These are phyloP conservation scores for Phoma sp. DNA, from an alignment of 2,329 filamentous ascomycete species.

Conservation along the genomic window DNA sequence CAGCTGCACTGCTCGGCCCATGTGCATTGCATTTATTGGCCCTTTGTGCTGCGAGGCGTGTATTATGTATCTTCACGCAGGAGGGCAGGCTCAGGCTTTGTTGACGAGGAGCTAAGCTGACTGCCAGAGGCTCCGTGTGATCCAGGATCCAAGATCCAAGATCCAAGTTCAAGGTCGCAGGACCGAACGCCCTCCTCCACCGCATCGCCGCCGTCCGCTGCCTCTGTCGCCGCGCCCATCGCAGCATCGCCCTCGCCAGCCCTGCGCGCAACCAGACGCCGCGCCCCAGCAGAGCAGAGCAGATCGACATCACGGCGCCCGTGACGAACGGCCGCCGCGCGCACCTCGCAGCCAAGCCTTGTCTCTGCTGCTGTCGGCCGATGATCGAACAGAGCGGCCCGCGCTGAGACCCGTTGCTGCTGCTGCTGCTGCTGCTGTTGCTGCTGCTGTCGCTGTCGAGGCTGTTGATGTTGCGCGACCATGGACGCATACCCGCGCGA, in stretches of 20 bases:
- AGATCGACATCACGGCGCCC: conserved; percentile 6
- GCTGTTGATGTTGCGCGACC: conserved; percentile 20
- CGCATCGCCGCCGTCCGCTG: conserved; percentile 16
- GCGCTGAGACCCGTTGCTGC: conserved; percentile 7
- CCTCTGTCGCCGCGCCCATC: not conserved
- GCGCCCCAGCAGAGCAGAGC: not conserved
- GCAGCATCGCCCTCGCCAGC: conserved; percentile 24
- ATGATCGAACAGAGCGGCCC: conserved; percentile 10
- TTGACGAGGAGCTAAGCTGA: conserved; percentile 17
- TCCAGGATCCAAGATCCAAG: conserved; percentile 4
- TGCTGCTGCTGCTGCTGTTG: not conserved
- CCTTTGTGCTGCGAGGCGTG: conserved; percentile 9
- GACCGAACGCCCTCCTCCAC: not conserved
- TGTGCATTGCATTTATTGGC: conserved; percentile 20
- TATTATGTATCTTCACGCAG: conserved; percentile 22
- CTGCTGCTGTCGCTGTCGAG: not conserved
- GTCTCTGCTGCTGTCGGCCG: conserved; percentile 17
- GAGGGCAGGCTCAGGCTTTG: conserved; percentile 23
- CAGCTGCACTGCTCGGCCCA: conserved; percentile 4
- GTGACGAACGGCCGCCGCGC: conserved; percentile 1
- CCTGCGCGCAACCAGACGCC: conserved; percentile 15
- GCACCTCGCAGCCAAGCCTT: not conserved
- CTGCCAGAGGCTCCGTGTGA: conserved; percentile 24
- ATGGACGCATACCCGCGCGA: conserved; percentile 42
- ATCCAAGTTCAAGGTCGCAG: conserved; percentile 6